Base-by-base conservation (phyloP, 495 filamentous ascomycete genomes). In the Amorphotheca resinae region DNA sequence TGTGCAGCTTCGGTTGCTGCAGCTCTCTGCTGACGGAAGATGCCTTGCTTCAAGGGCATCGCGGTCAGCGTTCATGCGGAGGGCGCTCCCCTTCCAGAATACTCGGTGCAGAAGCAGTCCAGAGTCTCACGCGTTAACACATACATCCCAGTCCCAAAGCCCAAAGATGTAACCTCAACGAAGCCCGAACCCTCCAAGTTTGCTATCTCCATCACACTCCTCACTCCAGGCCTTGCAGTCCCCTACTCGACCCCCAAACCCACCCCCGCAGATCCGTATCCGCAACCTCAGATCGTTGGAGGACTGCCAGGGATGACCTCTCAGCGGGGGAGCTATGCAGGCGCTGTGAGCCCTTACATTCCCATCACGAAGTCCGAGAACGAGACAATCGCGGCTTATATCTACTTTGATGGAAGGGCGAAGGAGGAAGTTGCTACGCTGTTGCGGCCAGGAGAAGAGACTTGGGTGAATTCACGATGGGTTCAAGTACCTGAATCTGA, bases 381-480 rank as follows among this genome's bases (percentile, higher is more conserved):
- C 56, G 91, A 96, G 63, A 95, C 93, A 1, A 85, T 99, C 41
- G 91, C 91, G 14, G 91, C 91, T 9, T 99, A 99, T 56, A 95
- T 99, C 44, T 96, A 96, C 66, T 99, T 99, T 55, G 91, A 99
- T 60, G 91, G 91, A 9, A 70, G 93, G 37, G 71, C 76, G 22
- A 96, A 99, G 62, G 91, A 99, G 54, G 91, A 99, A 59, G 93
- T 96, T 12, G 91, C 91, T 42, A 99, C 91, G 23, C 64, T 99
- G 32, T 68, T 99, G 25, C 73, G 91, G 42, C 77, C 88, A 15
- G 93, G 93, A 32, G 91, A 95, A 50, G 91, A 99, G 62, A 99
- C 91, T 0, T 99, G 91, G 91, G 93, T 99, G 18, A 95, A 95
- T 51, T 95, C 88, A 8, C 69, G 91, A 57, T 99, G 91, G 91